Conservation (phyloP, 2,329 filamentous ascomycete species). For the Trichoderma afroharzianum region DNA sequence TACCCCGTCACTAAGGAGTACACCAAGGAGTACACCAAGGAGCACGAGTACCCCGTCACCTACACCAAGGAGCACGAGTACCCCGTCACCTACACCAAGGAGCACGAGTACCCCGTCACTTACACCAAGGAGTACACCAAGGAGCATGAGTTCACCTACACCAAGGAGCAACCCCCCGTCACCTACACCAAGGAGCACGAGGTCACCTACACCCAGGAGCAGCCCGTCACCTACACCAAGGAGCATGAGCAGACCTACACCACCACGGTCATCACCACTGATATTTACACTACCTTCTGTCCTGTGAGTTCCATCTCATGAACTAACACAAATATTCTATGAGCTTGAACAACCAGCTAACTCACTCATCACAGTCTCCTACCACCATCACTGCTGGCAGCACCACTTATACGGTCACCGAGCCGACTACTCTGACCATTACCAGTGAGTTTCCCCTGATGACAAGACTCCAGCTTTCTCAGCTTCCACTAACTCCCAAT, state of each 20-base stretch:
- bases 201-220: neutral
- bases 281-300: conserved; percentile 40
- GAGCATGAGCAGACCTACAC: neutral
- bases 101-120: too few relatives aligned
- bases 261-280: conserved; percentile 36
- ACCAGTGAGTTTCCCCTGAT: conserved; percentile 36
- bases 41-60: neutral
- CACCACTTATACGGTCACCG: conserved; percentile 43
- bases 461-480: neutral
- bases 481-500: conserved; percentile 25
- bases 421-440: conserved; percentile 42
- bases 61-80: neutral
- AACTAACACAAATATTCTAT: neutral
- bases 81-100: neutral
- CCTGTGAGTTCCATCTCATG: conserved; percentile 34
- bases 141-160: neutral
- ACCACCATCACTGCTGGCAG: conserved; percentile 38
- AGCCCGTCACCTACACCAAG: neutral
- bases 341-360: neutral
- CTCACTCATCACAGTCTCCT: conserved; percentile 20
- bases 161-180: too few relatives aligned
- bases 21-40: conserved; percentile 7
- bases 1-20: neutral
- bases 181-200: neutral
- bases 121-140: neutral